Base-by-base conservation (phyloP, 2,329 filamentous ascomycete genomes). In the Podosphaera xanthii region DNA sequence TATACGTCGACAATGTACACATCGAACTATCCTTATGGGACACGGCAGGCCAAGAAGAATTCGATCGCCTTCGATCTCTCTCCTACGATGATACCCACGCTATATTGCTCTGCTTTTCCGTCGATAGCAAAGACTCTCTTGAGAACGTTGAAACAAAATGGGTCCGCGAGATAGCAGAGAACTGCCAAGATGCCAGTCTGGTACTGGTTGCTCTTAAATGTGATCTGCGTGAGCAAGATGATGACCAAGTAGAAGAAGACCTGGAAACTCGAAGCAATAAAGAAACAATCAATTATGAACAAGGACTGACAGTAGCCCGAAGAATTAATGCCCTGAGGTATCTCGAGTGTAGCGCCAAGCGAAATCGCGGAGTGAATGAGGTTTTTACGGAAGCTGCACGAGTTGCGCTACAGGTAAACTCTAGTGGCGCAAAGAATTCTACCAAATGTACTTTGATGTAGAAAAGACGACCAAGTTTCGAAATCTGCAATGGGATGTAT, bases 121-220 rank as follows among this genome's bases (percentile, higher is more conserved):
- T 97, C 70, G 92, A 98, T 73, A 95, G 87, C 70, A 88, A 86
- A 65, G 90, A 96, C 72, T 96, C 90, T 2, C 81, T 98, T 62
- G 92, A 98, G 72, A 98, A 98, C 79, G 89, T 98, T 62, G 89
- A 95, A 72, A 91, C 87, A 66, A 98, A 98, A 74, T 98, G 92
- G 92, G 87, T 96, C 4, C 86, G 87, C 62, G 92, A 98, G 73
- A 98, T 98, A 65, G 87, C 90, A 63, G 92, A 98, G 73, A 96
- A 98, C 74, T 97, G 92, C 73, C 88, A 89, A 1, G 87, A 86
- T 60, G 92, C 96, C 63, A 94, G 94, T 72, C 81, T 98, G 53
- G 92, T 98, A 22, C 78, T 98, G 6, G 90, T 96, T 3, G 92
- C 92, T 33, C 79, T 98, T 65, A 98, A 98, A 75, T 98, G 92